Base-by-base conservation (phyloP, 2,329 filamentous ascomycete species). In the Sphaerostilbella broomeana region DNA sequence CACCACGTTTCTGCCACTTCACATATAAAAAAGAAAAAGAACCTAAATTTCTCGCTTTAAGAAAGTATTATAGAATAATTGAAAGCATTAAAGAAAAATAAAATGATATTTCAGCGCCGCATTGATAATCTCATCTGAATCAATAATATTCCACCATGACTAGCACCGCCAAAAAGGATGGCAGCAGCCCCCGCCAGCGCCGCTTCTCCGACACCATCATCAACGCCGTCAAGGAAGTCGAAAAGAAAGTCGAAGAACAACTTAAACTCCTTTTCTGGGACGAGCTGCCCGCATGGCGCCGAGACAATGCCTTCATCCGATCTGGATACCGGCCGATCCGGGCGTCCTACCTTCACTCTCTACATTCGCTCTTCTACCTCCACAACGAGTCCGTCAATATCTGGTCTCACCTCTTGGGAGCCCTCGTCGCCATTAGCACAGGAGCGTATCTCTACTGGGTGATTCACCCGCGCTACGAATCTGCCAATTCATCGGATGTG, bases 381-480 rank as follows among this genome's bases (percentile, higher is more conserved):
- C 75, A 79, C 65, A 79, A 79, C 55, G 75, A 79, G 57, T 70
- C 64, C 26, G 75, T 79, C 59, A 79, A 79, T 60, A 77, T 79
- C 56, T 79, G 74, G 73, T 70, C 75, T 10, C 75, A 79, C 48
- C 69, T 81, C 8, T 52, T 86, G 27, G 87, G 86, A 6, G 75
- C 81, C 9, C 35, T 83, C 1, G 49, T 73, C 24, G 79, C 84
- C 41, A 55, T 76, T 3, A 53, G 68, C 6, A 62, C 67, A 1
- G 74, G 68, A 1, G 46, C 65, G 10, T 65, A 73, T 35, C 61
- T 88, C 10, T 77, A 81, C 59, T 56, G 59, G 17, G 61, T 70
- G 34, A 63, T 89, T 25, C 67, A 68, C 10, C 76, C 82, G 25
- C 75, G 85, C 7, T 90, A 89, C 54, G 69, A 68, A 7, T 67